These are phyloP conservation scores for Lachnellula willkommii DNA, from an alignment of 2,329 filamentous ascomycete species.

Conservation along the genomic window DNA sequence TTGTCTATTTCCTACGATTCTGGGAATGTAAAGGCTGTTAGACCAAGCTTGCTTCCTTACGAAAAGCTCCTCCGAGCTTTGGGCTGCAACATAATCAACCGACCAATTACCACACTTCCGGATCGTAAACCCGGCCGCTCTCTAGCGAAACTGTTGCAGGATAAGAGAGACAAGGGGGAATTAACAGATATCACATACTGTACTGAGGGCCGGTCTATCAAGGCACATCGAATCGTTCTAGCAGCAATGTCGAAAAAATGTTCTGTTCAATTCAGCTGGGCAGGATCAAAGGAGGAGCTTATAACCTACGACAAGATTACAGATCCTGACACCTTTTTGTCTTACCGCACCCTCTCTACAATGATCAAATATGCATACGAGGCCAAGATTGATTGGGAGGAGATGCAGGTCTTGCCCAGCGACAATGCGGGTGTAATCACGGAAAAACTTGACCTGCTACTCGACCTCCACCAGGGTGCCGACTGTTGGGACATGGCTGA, in stretches of 20 bases:
- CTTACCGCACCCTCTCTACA: conserved; percentile 19
- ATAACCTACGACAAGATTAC: conserved; percentile 14
- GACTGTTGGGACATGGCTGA: conserved; percentile 20
- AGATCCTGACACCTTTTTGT: conserved; percentile 14
- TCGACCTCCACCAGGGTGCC: conserved; percentile 23
- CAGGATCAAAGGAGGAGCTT: conserved; percentile 10
- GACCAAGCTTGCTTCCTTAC: conserved; percentile 17
- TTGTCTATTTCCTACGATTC: conserved; percentile 24
- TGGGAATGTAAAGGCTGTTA: conserved; percentile 18
- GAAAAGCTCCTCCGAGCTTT: conserved; percentile 20
- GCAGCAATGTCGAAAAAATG: conserved; percentile 17
- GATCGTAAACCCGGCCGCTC: not conserved
- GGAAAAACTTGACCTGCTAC: conserved; percentile 20
- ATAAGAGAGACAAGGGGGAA: conserved; percentile 10
- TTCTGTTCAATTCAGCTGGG: conserved; percentile 9
- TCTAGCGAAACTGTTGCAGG: conserved; percentile 3
- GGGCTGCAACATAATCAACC: conserved; percentile 20
- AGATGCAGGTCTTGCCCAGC: conserved; percentile 16
- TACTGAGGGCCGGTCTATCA: conserved; percentile 13
- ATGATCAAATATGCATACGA: conserved; percentile 25
- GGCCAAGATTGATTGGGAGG: conserved; percentile 19
- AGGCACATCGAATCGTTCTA: conserved; percentile 19
- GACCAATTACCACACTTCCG: conserved; percentile 17
- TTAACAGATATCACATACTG: conserved; percentile 18
- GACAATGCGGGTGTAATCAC: conserved; percentile 11